phyloP scores from a whole-genome alignment of 257 asterid genomes.

The Petunia axillaris region DNA sequence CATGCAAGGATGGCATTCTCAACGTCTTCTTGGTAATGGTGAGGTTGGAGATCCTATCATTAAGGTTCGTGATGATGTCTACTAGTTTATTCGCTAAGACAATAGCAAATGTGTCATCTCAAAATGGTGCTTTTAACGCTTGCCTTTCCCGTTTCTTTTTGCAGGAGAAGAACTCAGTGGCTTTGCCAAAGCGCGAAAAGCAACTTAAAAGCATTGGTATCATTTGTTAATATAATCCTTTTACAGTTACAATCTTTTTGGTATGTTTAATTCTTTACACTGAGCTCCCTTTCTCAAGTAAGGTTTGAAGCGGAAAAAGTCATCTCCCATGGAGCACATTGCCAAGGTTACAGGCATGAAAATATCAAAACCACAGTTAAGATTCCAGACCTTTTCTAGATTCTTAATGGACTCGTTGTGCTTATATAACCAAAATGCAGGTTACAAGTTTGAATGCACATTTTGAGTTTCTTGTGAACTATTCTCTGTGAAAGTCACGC shows the following conservation, averaged over 20 bases:
- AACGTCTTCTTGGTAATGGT: constrained; percentile 82
- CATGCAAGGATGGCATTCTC: constrained; percentile 99
- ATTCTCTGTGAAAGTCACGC: constrained; percentile 11
- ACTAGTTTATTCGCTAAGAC: neutral
- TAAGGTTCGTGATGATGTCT: constrained; percentile 54
- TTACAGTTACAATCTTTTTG: constrained; percentile 12
- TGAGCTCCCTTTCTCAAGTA: constrained; percentile 35
- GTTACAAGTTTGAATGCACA: constrained; percentile 18
- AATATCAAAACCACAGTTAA: constrained; percentile 73
- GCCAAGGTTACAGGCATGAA: constrained; percentile 61
- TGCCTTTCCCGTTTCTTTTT: constrained; percentile 26
- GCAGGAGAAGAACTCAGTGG: constrained; percentile 66
- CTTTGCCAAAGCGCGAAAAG: constrained; percentile 78
- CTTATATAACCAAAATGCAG: constrained; percentile 5
- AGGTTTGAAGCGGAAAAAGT: constrained; percentile 89
- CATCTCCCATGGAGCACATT: constrained; percentile 73
- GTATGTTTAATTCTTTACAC: neutral
- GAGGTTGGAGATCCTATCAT: constrained; percentile 92
- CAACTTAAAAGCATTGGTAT: constrained; percentile 79
- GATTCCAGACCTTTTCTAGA: constrained; percentile 38
- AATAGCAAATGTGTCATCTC: constrained; percentile 7
- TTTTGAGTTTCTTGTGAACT: neutral
- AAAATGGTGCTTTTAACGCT: constrained; percentile 10
- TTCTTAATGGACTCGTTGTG: constrained; percentile 8
- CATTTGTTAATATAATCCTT: constrained; percentile 15